Conservation (phyloP, 495 filamentous ascomycete species). For the Pyronema omphalodes region DNA sequence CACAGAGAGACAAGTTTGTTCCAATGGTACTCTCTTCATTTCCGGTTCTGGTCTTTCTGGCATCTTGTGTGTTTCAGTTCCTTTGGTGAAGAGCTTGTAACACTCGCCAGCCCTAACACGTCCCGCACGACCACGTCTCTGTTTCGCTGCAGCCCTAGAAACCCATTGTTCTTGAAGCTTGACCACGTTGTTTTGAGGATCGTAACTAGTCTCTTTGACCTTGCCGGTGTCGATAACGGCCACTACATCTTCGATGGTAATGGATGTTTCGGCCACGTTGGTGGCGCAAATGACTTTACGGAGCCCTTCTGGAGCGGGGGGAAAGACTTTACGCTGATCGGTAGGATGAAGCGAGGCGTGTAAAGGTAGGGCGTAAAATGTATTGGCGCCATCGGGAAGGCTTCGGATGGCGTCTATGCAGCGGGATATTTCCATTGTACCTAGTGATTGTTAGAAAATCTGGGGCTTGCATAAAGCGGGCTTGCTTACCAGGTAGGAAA, state of each 20-base stretch:
- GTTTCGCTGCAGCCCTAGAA: slow-evolving; percentile 84
- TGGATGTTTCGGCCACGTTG: slow-evolving; percentile 94
- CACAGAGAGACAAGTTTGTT: slow-evolving; percentile 85
- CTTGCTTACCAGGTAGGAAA: slow-evolving; percentile 58
- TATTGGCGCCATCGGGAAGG: slow-evolving; percentile 34
- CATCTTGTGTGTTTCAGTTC: slow-evolving; percentile 65
- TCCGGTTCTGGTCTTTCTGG: slow-evolving; percentile 79
- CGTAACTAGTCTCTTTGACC: slow-evolving; percentile 92
- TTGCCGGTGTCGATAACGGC: slow-evolving; percentile 89
- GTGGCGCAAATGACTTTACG: slow-evolving; percentile 86
- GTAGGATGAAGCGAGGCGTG: slow-evolving; percentile 78
- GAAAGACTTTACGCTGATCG: slow-evolving; percentile 78
- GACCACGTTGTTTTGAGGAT: slow-evolving; percentile 83
- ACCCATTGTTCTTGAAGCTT: slow-evolving; percentile 90
- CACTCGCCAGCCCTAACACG: slow-evolving; percentile 78
- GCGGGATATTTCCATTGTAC: slow-evolving; percentile 65
- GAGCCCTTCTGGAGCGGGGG: slow-evolving; percentile 52
- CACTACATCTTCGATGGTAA: slow-evolving; percentile 93
- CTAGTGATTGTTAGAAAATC: slow-evolving; percentile 4
- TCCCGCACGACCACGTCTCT: slow-evolving; percentile 86
- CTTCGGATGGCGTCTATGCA: slow-evolving; percentile 50
- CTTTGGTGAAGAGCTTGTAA: slow-evolving; percentile 86
- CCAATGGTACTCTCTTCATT: slow-evolving; percentile 77
- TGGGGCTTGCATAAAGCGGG: slow-evolving; percentile 2
- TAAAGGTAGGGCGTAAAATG: slow-evolving; percentile 60